phyloP scores from a whole-genome alignment of 495 filamentous ascomycete species.

The Penicillium tannophilum region DNA sequence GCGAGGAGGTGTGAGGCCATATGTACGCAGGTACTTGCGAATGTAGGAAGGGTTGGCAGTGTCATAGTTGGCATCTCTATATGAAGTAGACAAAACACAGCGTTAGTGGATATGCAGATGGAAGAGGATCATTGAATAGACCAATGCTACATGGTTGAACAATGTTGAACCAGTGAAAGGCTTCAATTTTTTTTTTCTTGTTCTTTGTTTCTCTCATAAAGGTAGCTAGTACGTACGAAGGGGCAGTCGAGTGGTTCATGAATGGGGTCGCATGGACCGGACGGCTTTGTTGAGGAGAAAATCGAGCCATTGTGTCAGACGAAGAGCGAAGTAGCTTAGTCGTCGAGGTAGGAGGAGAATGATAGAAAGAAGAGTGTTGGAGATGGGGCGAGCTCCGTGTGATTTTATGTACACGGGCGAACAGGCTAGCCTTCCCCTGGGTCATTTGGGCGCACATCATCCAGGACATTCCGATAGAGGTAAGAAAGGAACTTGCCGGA shows the following conservation, averaged over 20 bases:
- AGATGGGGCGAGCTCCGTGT: slow-evolving; percentile 29
- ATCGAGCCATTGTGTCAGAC: slow-evolving; percentile 44
- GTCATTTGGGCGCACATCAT: slow-evolving; percentile 31
- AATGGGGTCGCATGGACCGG: slow-evolving; percentile 43
- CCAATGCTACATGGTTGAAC: slow-evolving; percentile 2
- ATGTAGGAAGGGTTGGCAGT: slow-evolving; percentile 65
- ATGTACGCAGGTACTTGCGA: slow-evolving; percentile 68
- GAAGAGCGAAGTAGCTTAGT: slow-evolving; percentile 30
- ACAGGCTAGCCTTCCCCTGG: slow-evolving; percentile 39
- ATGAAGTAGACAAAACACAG: background rate
- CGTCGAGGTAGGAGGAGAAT: slow-evolving; percentile 24
- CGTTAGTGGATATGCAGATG: background rate
- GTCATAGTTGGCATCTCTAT: slow-evolving; percentile 55
- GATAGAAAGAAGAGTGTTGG: slow-evolving; percentile 25
- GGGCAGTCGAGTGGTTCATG: slow-evolving; percentile 37
- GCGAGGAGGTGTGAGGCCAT: slow-evolving; percentile 70
- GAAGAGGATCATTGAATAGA: background rate
- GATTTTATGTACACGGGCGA: slow-evolving; percentile 43
- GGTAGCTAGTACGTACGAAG: slow-evolving; percentile 34
- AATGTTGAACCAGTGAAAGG: background rate
- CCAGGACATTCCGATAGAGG: slow-evolving; percentile 41
- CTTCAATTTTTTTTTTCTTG: slow-evolving; percentile 1
- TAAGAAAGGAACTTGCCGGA: slow-evolving; percentile 38
- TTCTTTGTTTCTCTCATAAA: background rate
- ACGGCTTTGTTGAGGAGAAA: slow-evolving; percentile 45